phyloP scores from a whole-genome alignment of 768 basidiomycete species.

The Myochromella boudieri region DNA sequence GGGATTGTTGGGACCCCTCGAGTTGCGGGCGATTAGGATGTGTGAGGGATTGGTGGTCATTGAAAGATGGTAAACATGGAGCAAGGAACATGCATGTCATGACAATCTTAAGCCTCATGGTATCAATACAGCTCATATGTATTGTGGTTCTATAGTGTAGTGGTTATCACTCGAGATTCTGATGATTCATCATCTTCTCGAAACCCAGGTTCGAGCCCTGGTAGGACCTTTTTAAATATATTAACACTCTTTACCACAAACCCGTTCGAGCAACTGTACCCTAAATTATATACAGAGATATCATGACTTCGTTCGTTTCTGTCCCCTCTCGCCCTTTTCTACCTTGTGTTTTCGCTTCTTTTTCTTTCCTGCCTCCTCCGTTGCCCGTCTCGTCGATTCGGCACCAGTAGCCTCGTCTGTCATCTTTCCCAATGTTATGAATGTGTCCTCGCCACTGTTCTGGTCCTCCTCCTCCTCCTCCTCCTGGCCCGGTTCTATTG shows the following conservation, averaged over 20 bases:
- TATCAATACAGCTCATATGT: too few species aligned
- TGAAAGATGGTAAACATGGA: conserved; percentile 7
- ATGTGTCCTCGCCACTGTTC: conserved; percentile 27
- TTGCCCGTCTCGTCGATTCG: conserved; percentile 25
- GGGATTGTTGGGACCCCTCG: conserved; percentile 71
- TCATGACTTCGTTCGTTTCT: conserved; percentile 16
- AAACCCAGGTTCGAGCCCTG: conserved; percentile 49
- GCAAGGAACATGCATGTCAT: too few species aligned
- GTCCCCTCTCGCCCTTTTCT: conserved; percentile 12
- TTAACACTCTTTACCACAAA: not conserved
- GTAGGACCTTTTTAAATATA: conserved; percentile 30
- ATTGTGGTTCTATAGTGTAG: conserved; percentile 37
- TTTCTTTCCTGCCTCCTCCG: conserved; percentile 23
- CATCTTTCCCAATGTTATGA: conserved; percentile 24
- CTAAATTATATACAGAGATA: not conserved
- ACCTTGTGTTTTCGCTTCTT: conserved; percentile 19
- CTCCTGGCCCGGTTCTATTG: conserved; percentile 17
- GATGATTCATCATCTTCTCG: conserved; percentile 29
- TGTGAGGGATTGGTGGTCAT: conserved; percentile 82
- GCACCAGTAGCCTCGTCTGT: conserved; percentile 22
- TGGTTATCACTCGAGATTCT: conserved; percentile 31
- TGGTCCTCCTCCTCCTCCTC: conserved; percentile 21
- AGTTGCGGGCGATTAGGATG: conserved; percentile 86
- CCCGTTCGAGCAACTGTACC: not conserved
- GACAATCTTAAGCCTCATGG: too few species aligned